Conservation (phyloP, 23 red algal species). For the Porphyridium purpureum region DNA sequence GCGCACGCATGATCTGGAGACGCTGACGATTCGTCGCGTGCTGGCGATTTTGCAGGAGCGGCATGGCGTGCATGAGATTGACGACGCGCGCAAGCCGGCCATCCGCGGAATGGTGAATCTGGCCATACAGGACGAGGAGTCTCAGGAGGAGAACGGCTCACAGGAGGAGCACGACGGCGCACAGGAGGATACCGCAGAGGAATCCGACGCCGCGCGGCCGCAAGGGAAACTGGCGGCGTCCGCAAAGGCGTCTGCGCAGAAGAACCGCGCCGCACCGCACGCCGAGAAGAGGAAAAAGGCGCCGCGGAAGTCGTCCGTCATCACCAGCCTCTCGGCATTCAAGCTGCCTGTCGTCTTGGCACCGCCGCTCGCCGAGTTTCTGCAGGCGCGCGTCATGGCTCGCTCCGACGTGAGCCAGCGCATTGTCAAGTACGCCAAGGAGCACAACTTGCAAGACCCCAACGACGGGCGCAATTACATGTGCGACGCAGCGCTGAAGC, state of each 20-base stretch:
- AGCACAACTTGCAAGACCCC: conserved; percentile 59
- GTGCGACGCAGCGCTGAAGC: conserved; percentile 43
- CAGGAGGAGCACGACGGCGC: neutral
- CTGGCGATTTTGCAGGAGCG: neutral
- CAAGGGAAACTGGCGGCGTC: neutral
- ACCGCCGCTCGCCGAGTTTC: conserved; percentile 35
- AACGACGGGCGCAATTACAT: conserved; percentile 24
- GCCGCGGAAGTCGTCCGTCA: neutral
- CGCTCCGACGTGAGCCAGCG: conserved; percentile 39
- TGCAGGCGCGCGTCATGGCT: conserved; percentile 24
- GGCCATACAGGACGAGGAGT: neutral
- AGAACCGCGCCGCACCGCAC: neutral
- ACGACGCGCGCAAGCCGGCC: neutral
- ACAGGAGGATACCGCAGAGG: neutral
- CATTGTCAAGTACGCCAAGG: conserved; percentile 45
- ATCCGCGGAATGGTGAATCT: neutral
- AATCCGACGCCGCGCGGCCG: neutral
- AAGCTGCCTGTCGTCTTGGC: conserved; percentile 37
- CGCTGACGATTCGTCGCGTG: neutral
- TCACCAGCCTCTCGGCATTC: conserved; percentile 21
- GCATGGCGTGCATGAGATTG: neutral
- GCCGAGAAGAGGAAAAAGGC: neutral
- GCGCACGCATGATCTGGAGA: neutral
- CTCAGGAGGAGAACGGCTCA: neutral
- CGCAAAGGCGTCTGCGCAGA: neutral